Conservation (phyloP, 495 filamentous ascomycete genomes). For the Parmelia sp. region DNA sequence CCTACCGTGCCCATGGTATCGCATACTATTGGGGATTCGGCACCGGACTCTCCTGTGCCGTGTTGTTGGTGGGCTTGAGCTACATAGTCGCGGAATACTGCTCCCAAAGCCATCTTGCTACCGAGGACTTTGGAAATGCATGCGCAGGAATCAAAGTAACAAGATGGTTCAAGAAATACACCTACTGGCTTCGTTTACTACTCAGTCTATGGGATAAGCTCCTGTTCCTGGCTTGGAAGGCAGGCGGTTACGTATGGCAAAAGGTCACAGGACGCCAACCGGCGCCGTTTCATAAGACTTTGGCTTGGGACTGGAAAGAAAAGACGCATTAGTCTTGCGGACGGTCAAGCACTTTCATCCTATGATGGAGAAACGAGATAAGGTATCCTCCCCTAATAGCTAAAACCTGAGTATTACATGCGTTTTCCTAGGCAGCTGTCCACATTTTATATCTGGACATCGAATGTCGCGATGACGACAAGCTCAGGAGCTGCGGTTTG, state of each 20-base stretch:
- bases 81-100: constrained; percentile 34
- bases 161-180: background rate
- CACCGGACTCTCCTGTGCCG: constrained; percentile 26
- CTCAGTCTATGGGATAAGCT: background rate
- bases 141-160: background rate
- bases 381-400: background rate
- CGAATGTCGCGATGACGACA: too few species aligned
- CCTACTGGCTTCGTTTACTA: background rate
- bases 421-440: too few species aligned
- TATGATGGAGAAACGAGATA: background rate
- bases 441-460: too few species aligned
- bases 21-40: constrained; percentile 31
- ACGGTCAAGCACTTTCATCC: background rate
- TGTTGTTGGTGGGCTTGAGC: constrained; percentile 30
- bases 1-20: constrained; percentile 16
- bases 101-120: constrained; percentile 29
- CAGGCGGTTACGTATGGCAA: background rate
- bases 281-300: background rate
- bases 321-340: background rate
- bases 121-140: background rate
- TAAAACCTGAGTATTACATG: too few species aligned
- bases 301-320: background rate
- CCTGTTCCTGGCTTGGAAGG: background rate
- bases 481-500: too few species aligned
- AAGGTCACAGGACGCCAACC: background rate